These are phyloP conservation scores for Intubia oerlemansii DNA, from an alignment of 2,329 filamentous ascomycete genomes.

Conservation along the genomic window DNA sequence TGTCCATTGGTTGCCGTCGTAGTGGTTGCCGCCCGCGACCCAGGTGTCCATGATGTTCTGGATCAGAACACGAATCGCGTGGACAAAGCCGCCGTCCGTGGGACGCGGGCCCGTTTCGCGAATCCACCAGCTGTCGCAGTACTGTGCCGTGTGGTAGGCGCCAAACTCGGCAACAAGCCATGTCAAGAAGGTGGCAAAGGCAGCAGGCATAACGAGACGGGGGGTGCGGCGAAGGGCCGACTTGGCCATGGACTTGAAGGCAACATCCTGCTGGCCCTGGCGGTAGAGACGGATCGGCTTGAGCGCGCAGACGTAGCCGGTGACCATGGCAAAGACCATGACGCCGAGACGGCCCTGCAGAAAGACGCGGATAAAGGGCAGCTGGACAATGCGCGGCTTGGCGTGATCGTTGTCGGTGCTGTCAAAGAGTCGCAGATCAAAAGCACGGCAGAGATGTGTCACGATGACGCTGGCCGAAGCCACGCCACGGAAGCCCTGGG, in stretches of 20 bases:
- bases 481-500: slow-evolving; percentile 31
- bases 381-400: slow-evolving; percentile 27
- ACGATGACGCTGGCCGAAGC: slow-evolving; percentile 32
- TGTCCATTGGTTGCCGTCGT: slow-evolving; percentile 38
- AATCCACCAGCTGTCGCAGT: slow-evolving; percentile 38
- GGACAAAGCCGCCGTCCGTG: slow-evolving; percentile 17
- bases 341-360: slow-evolving; percentile 43
- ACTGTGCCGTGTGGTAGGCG: slow-evolving; percentile 31
- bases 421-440: slow-evolving; percentile 13
- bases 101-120: slow-evolving; percentile 23
- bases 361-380: slow-evolving; percentile 35
- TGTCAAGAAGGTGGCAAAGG: slow-evolving; percentile 28
- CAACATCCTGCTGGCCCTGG: slow-evolving; percentile 28
- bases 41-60: slow-evolving; percentile 27
- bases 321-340: slow-evolving; percentile 42
- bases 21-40: slow-evolving; percentile 25
- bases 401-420: slow-evolving; percentile 19
- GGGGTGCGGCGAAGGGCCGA: slow-evolving; percentile 37
- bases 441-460: slow-evolving; percentile 29
- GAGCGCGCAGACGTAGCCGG: slow-evolving; percentile 41
- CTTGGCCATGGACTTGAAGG: slow-evolving; percentile 30
- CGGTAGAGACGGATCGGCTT: slow-evolving; percentile 35
- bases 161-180: slow-evolving; percentile 32
- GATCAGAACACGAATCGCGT: slow-evolving; percentile 21
- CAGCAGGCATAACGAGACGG: slow-evolving; percentile 34